Conservation (phyloP, 495 filamentous ascomycete species). For the Thermochaetoides thermophila region DNA sequence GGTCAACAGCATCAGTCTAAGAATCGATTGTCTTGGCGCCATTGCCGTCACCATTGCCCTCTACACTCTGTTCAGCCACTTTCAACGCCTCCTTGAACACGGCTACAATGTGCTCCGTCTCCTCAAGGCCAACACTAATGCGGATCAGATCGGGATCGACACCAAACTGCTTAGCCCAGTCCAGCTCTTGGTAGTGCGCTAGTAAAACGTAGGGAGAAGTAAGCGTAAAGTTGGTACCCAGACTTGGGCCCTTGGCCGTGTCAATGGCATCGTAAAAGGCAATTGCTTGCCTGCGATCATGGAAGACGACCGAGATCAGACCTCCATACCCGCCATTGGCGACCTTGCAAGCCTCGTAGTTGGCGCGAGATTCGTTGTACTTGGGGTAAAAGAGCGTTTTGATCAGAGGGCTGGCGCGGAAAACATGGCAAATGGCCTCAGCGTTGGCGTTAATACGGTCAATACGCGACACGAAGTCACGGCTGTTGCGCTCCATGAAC, state of each 20-base stretch:
- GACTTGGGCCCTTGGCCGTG: conserved; percentile 81
- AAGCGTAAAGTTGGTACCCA: conserved; percentile 94
- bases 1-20: no score
- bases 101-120: conserved; percentile 43
- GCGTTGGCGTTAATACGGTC: conserved; percentile 76
- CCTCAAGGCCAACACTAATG: conserved; percentile 84
- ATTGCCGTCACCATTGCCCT: no score
- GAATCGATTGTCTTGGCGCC: no score
- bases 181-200: conserved; percentile 82
- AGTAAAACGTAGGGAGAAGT: conserved; percentile 78
- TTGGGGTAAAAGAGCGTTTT: conserved; percentile 82
- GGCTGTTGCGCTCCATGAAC: conserved; percentile 91
- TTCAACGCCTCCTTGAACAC: conserved; percentile 35
- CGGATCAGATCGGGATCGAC: conserved; percentile 65
- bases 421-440: conserved; percentile 60
- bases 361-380: conserved; percentile 46
- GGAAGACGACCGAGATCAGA: conserved; percentile 69
- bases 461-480: conserved; percentile 75
- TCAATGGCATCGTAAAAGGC: conserved; percentile 78
- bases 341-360: conserved; percentile 67
- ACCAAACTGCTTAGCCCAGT: conserved; percentile 72
- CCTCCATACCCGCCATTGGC: conserved; percentile 80
- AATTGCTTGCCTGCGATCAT: conserved; percentile 50
- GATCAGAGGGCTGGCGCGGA: conserved; percentile 42
- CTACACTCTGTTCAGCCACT: conserved; percentile 30